Base-by-base conservation (phyloP, 768 basidiomycete genomes). In the Nidularia sp. region DNA sequence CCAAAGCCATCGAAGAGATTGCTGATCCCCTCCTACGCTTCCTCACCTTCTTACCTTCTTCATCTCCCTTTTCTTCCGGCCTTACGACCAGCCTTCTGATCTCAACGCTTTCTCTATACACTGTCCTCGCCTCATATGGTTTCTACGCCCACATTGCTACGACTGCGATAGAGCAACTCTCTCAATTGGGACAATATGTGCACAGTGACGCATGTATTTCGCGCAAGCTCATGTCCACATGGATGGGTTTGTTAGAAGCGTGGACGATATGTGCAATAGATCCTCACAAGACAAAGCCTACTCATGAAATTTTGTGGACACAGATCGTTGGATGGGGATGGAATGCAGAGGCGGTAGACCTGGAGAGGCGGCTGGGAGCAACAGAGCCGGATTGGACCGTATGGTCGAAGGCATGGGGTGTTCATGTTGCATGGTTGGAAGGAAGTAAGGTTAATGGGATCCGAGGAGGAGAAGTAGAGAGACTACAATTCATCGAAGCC, bases 231-330 rank as follows among this genome's bases (percentile, higher is more conserved):
- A 69, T 68, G 36, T 53, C 66, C 29, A 74, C 81, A 2, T 93
- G 87, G 80, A 68, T 79, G 4, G 67, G 70, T 7, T 68, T 93
- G 6, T 57, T 92, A 2, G 80, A 81, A 53, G 70, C 76, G 0
- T 98, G 93, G 94, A 86, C 75, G 5, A 73, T 80, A 2, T 95
- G 91, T 58, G 92, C 93, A 0, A 79, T 83, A n/a, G 89, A 98
- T 61, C 95, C 96, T 5, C 96, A 98, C 62, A 75, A 77, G 50
- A 95, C 93, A 5, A 88, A 84, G 2, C 93, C 93, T 0, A 76
- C 75, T 6, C 96, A 98, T 66, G 92, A 90, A 49, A 83, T 98
- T 47, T 68, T 88, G 6, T 98, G 96, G 95, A 90, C 86, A 51
- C 91, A 93, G 60, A 73, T 96, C 7, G 68, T 74, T n/a, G 84